These are phyloP conservation scores for Mycena amicta DNA, from an alignment of 768 basidiomycete genomes.

Conservation along the genomic window DNA sequence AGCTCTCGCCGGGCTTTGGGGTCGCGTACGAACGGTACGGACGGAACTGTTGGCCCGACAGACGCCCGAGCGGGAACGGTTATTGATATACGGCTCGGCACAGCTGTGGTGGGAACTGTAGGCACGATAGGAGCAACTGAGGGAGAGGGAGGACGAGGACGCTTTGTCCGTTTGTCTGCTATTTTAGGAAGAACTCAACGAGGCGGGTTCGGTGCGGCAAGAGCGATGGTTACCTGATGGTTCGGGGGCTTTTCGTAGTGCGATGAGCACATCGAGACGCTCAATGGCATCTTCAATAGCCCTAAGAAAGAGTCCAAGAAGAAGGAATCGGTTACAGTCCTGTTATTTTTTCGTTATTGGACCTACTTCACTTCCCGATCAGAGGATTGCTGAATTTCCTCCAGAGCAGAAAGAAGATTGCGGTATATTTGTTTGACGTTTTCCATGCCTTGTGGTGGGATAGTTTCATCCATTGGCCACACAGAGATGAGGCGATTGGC, in stretches of 20 bases:
- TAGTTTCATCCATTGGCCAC: constrained; percentile 73
- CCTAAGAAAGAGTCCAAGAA: constrained; percentile 39
- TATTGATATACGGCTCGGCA: constrained; percentile 52
- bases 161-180: constrained; percentile 76
- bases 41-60: constrained; percentile 47
- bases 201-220: no score
- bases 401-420: constrained; percentile 62
- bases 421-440: constrained; percentile 62
- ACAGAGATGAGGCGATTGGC: constrained; percentile 72
- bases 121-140: constrained; percentile 50
- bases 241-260: constrained; percentile 73
- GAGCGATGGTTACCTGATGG: constrained; percentile 61
- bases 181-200: no score
- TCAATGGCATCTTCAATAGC: constrained; percentile 75
- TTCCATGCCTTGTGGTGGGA: constrained; percentile 70
- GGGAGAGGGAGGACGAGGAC: constrained; percentile 73
- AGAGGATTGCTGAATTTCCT: constrained; percentile 59
- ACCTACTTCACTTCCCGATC: constrained; percentile 66
- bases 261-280: constrained; percentile 67
- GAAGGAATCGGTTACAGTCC: background rate
- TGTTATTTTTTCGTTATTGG: constrained; percentile 5
- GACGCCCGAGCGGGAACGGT: constrained; percentile 61
- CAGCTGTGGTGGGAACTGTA: constrained; percentile 32
- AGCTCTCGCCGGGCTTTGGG: constrained; percentile 68
- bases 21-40: constrained; percentile 60